Base-by-base conservation (phyloP, 169 alveolate species). In the Eimeria necatrix region DNA sequence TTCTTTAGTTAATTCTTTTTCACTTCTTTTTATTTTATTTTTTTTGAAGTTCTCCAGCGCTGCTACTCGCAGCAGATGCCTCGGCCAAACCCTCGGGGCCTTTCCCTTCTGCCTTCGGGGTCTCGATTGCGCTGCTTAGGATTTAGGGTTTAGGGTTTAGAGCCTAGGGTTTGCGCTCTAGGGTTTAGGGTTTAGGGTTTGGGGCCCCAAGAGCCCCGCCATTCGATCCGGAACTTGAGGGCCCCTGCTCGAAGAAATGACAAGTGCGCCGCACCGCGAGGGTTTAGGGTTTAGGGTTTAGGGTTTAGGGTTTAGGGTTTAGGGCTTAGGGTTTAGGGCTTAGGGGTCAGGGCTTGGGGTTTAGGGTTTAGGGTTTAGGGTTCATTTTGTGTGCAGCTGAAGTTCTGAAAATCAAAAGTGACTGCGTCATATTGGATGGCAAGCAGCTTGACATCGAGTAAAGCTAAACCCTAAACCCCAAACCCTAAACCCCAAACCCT, bases 381-480 rank as follows among this genome's bases (percentile, higher is more conserved):
- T 32, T 71, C 46, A 32, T 32, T 32, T 32, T 32, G 41, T 41
- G 59, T 74, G 60, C 85, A 74, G 61, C 85, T 53, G 5, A 46
- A 9, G 46, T n/a, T 14, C 85, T 74, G 32, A 74, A 74, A 48
- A n/a, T 74, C 85, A 74, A 12, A 51, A 46, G 85, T 53, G 24
- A 74, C 59, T 74, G 85, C 85, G 85, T 74, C 59, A 24, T 74
- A 14, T 26, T 74, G 49, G 85, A 74, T 60, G 85, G 85, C 61
- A 74, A 74, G 60, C 26, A 46, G 61, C 85, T 74, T 20, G 85
- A 74, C 26, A 74, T 74, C 59, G 85, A 74, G 85, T 74, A 10
- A 12, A 53, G 24, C 24, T 56, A 10, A 56, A 14, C 68, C 20
- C 41, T 32, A 32, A 32, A 32, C 41, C 41, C 41, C 2, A 32